Evolutionary conservation across 257 asterid genomes (phyloP).

Genomic region (Buddleja alternifolia): DNA sequence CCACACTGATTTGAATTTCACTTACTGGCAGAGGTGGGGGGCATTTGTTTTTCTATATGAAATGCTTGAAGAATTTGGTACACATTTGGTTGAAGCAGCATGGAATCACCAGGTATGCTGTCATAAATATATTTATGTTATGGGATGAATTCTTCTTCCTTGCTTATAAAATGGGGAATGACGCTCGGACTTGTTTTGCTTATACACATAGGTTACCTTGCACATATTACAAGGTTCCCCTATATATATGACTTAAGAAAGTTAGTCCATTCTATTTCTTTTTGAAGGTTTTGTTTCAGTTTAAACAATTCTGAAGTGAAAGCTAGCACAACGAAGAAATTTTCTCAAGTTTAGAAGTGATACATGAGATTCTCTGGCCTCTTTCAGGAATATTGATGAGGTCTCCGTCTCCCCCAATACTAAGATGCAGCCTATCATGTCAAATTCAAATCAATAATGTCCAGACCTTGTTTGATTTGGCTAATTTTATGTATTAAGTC

Average conservation of each 20-base stretch:
- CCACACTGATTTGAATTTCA: constrained; percentile 41
- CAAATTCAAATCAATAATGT: constrained; percentile 6
- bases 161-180: background rate
- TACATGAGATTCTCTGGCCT: constrained; percentile 19
- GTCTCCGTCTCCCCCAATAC: constrained; percentile 1
- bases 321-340: background rate
- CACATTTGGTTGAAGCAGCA: constrained; percentile 98
- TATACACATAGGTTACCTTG: background rate
- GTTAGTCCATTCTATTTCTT: background rate
- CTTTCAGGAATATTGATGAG: constrained; percentile 2
- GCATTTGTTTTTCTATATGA: constrained; percentile 88
- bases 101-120: constrained; percentile 90
- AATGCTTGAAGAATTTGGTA: constrained; percentile 98
- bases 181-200: constrained; percentile 10
- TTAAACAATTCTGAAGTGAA: background rate
- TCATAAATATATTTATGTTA: constrained; percentile 1
- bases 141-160: constrained; percentile 4
- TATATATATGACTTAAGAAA: background rate
- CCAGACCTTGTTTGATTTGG: constrained; percentile 8
- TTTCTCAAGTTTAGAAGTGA: constrained; percentile 9
- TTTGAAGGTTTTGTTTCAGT: background rate
- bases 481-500: constrained; percentile 14
- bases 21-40: constrained; percentile 74
- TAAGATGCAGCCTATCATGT: constrained; percentile 5
- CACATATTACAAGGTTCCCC: background rate